phyloP scores from a whole-genome alignment of 208 protist species.

The Phytomonas francai region DNA sequence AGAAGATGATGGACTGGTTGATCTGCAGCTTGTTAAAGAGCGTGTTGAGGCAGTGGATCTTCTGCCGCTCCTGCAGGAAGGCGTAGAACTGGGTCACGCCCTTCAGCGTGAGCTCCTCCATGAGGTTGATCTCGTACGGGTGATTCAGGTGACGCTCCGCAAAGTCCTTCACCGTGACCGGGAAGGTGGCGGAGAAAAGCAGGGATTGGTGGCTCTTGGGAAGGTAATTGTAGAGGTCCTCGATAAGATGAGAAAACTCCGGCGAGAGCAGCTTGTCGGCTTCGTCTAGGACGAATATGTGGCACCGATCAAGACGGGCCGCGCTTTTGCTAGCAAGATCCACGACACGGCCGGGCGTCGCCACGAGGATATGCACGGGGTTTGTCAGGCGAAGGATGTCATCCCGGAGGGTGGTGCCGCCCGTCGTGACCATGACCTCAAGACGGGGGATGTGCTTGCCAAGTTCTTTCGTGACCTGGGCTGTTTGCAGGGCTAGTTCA shows the following conservation, averaged over 20 bases:
- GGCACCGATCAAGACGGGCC: slow-evolving; percentile 91
- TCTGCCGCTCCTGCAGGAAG: slow-evolving; percentile 98
- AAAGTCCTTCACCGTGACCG: slow-evolving; percentile 93
- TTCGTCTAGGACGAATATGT: slow-evolving; percentile 96
- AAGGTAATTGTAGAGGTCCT: slow-evolving; percentile 91
- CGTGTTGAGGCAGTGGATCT: slow-evolving; percentile 99
- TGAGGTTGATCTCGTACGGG: slow-evolving; percentile 98
- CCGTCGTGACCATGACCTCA: slow-evolving; percentile 96
- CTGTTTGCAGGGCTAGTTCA: slow-evolving; percentile 98
- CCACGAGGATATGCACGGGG: slow-evolving; percentile 98
- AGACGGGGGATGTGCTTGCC: slow-evolving; percentile 94
- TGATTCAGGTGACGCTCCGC: slow-evolving; percentile 91
- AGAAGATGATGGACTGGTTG: slow-evolving; percentile 99
- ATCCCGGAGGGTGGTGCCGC: slow-evolving; percentile 96
- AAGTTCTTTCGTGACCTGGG: slow-evolving; percentile 97
- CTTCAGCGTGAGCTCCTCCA: slow-evolving; percentile 97
- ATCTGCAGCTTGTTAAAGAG: slow-evolving; percentile 98
- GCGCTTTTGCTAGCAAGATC: slow-evolving; percentile 96
- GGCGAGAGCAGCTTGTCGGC: slow-evolving; percentile 98
- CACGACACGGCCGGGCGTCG: slow-evolving; percentile 97
- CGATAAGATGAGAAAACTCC: slow-evolving; percentile 95
- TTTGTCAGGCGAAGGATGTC: slow-evolving; percentile 97
- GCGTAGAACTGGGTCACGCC: slow-evolving; percentile 99
- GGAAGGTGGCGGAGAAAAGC: slow-evolving; percentile 99
- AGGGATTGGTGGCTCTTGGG: slow-evolving; percentile 92